Evolutionary conservation across 495 filamentous ascomycete genomes (phyloP), one percentile per base, ranked within the genome.

Genomic region (Penicillium angulare): DNA sequence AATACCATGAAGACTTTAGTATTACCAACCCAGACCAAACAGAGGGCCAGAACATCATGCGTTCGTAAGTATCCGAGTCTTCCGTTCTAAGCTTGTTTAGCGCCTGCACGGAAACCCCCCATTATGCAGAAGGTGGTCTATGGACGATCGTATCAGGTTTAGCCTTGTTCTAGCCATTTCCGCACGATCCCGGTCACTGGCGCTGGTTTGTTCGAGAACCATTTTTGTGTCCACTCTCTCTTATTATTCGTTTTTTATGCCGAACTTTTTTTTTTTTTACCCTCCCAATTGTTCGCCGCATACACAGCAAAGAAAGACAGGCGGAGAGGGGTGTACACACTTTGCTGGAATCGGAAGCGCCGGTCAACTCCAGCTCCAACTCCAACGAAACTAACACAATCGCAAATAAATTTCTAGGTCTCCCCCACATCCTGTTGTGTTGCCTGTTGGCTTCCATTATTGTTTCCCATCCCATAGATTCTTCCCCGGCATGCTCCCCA

Each of bases 181-280:
- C 59, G 62, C 62, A 63, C 53, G 56, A 49, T 65, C 56, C 62
- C 62, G 62, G 62, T 10, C 43, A 36, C 42, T 45, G 20, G 16
- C 35, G 32, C 51, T 61, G 40, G 42, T 47, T 59, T 51, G 55
- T 43, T 59, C 55, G 38, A 50, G 45, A 49, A 22, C 34, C 39
- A n/a, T 48, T 31, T 34, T 16, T 49, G 27, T 47, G 41, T 48
- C 16, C 6, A 4, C 12, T 27, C 29, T 49, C 52, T 41, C 26
- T 18, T 13, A 23, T 32, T 43, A 16, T 3, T 23, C 24, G 6
- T 43, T 47, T 33, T 29, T 24, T 32, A 18, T 12, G 8, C n/a
- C 6, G 3, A 17, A 8, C 15, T 31, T 18, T 31, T 32, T 26
- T 47, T 24, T 46, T 46, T 33, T 17, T 23, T 40, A 45, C 7